Base-by-base conservation (phyloP, 352 stramenopile species). In the Nothophytophthora sp. region DNA sequence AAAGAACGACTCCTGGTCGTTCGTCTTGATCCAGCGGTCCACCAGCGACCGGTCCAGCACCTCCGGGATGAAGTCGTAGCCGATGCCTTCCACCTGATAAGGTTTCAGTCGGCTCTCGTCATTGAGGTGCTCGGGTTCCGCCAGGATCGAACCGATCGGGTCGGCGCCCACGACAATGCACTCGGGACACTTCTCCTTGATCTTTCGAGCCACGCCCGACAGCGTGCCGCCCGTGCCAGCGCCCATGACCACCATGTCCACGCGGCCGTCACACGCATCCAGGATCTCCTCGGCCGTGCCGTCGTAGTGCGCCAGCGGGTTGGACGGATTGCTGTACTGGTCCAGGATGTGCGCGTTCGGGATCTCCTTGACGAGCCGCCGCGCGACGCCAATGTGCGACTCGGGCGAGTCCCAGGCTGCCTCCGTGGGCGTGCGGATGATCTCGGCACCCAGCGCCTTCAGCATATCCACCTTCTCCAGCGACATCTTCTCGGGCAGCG, bases 1-100 rank as follows among this genome's bases (percentile, higher is more conserved):
- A 33, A 98, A 67, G 54, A 99, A 96, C 47, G 81, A 96, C 40
- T 98, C 95, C 52, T 90, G 76, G 63, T 98, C 94, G 33, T 89
- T 86, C 12, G 85, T 94, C 79, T 99, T 99, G 52, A 97, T 76
- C 96, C 96, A 99, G 24, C 67, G 35, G 72, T 99, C 94, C 15
- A 98, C 79, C 9, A 98, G 65, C n/a, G 69, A 76, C 36, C 95
- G 86, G 77, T 99, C 86, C 24, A 98, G 80, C 24, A 99, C 96
- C 10, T 92, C 73, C 3, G 96, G 96, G 42, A 99, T 97, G 65
- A 99, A 99, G 61, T 99, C 96, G 69, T 99, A 99, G 29, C 96
- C 95, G 50, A 98, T 99, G 24, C 96, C 96, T 59, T 99, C 95
- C 10, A 99, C 94, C 63, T 98, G 73, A 72, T 98, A 98, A 7